A percentile compares a stretch with the other conserved stretches of the same genome.
phyloP scores from a whole-genome alignment of 345 rosid species.

The Dovyalis caffra region DNA sequence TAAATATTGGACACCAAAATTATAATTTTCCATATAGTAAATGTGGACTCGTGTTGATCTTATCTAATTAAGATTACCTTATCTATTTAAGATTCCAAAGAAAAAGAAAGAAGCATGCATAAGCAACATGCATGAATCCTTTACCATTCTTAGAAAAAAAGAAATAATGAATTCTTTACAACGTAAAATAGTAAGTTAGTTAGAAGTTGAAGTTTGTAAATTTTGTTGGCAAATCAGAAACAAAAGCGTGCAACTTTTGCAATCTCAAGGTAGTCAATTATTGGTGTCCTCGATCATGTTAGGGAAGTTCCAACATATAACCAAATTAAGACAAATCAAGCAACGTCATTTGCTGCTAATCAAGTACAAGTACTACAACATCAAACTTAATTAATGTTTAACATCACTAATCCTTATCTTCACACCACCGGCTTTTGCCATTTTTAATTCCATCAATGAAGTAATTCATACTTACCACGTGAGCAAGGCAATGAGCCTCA shows the following conservation, averaged over 20 bases:
- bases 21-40: too few species aligned
- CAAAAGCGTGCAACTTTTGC: neutral
- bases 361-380: neutral
- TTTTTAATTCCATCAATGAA: neutral
- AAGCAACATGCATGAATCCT: neutral
- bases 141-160: neutral
- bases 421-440: neutral
- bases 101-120: neutral
- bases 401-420: constrained; percentile 18
- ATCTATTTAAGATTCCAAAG: neutral
- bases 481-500: neutral
- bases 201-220: neutral
- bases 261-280: neutral
- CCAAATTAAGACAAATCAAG: neutral
- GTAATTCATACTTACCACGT: neutral
- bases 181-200: neutral
- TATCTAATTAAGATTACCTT: too few species aligned
- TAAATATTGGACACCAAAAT: too few species aligned
- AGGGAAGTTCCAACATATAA: neutral
- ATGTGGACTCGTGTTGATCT: too few species aligned
- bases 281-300: neutral
- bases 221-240: neutral
- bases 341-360: constrained; percentile 12
- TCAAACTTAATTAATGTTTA: neutral
- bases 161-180: neutral